Conservation (phyloP, 2,329 filamentous ascomycete species). For the Plenodomus biglobosus region DNA sequence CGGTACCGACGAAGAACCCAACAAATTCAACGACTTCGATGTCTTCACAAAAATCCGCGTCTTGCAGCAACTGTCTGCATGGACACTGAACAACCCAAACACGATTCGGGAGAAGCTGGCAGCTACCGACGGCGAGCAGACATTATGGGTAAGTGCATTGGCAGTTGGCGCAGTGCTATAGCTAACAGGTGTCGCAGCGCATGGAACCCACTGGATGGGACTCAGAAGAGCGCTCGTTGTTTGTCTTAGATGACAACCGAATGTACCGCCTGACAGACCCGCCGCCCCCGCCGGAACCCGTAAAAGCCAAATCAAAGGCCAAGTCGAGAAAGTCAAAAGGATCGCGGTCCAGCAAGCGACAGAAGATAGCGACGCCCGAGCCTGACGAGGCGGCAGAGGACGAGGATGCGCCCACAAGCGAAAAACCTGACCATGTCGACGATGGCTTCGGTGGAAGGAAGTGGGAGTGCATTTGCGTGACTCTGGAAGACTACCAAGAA, state of each 20-base stretch:
- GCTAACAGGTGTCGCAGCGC: conserved; percentile 45
- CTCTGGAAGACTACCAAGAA: conserved; percentile 71
- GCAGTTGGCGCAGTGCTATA: background rate
- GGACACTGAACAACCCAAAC: conserved; percentile 85
- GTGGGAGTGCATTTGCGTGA: conserved; percentile 91
- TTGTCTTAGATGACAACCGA: conserved; percentile 89
- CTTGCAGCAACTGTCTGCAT: conserved; percentile 84
- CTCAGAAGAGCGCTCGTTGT: conserved; percentile 80
- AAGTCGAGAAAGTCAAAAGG: conserved; percentile 61
- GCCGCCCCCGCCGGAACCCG: conserved; percentile 58
- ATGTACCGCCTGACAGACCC: conserved; percentile 86
- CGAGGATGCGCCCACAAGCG: conserved; percentile 23
- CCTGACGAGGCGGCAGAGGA: conserved; percentile 48
- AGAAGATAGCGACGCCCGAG: conserved; percentile 58
- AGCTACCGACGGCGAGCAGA: conserved; percentile 79
- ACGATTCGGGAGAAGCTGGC: conserved; percentile 83
- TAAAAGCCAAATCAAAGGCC: conserved; percentile 54
- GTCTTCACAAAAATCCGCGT: conserved; percentile 79
- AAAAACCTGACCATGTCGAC: conserved; percentile 47
- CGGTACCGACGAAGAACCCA: conserved; percentile 71
- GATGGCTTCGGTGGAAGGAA: conserved; percentile 73
- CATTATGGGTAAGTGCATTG: conserved; percentile 70
- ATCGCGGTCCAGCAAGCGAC: conserved; percentile 70
- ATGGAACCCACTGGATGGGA: conserved; percentile 91
- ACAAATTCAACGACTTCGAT: conserved; percentile 78